Percentiles rank a stretch among this genome's conserved stretches.
Evolutionary conservation across 2,329 filamentous ascomycete genomes (phyloP).

Genomic region (Trichoderma simmonsii): DNA sequence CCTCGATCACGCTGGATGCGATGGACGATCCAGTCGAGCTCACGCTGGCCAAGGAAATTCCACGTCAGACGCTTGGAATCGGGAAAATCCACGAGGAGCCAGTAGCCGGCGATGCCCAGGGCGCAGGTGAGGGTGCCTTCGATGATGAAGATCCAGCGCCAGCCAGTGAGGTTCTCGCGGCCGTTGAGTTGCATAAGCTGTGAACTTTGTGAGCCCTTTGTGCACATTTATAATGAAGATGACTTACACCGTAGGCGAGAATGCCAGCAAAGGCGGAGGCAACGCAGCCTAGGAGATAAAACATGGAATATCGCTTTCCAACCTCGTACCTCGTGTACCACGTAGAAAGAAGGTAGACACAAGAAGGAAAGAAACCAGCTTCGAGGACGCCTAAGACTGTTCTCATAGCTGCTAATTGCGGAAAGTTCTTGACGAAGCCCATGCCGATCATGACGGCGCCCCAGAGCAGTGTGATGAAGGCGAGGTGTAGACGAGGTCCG

Average conservation of each 20-base stretch:
- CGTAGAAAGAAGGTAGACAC: conserved; percentile 68
- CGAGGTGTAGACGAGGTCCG: conserved; percentile 57
- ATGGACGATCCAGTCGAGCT: conserved; percentile 51
- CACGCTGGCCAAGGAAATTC: conserved; percentile 51
- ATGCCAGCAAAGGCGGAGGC: conserved; percentile 66
- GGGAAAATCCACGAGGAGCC: conserved; percentile 62
- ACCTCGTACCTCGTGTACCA: conserved; percentile 72
- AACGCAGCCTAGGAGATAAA: conserved; percentile 66
- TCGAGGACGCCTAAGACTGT: conserved; percentile 63
- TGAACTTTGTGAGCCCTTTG: background rate
- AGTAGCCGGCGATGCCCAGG: conserved; percentile 50
- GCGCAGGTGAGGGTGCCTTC: conserved; percentile 53
- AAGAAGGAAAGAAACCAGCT: conserved; percentile 69
- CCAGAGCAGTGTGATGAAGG: conserved; percentile 56
- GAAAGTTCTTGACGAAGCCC: conserved; percentile 57
- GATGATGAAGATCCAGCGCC: conserved; percentile 66
- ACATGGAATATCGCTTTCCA: conserved; percentile 65
- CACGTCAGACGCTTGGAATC: conserved; percentile 51
- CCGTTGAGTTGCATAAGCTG: conserved; percentile 62
- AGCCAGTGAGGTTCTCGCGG: conserved; percentile 51
- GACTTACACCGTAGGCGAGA: conserved; percentile 62
- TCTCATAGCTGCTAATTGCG: conserved; percentile 52
- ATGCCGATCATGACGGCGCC: conserved; percentile 62
- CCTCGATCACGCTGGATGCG: conserved; percentile 57
- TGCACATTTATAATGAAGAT: too few species aligned